Base-by-base conservation (phyloP, 2,329 filamentous ascomycete species). In the Phaeosphaeriaceae sp. region DNA sequence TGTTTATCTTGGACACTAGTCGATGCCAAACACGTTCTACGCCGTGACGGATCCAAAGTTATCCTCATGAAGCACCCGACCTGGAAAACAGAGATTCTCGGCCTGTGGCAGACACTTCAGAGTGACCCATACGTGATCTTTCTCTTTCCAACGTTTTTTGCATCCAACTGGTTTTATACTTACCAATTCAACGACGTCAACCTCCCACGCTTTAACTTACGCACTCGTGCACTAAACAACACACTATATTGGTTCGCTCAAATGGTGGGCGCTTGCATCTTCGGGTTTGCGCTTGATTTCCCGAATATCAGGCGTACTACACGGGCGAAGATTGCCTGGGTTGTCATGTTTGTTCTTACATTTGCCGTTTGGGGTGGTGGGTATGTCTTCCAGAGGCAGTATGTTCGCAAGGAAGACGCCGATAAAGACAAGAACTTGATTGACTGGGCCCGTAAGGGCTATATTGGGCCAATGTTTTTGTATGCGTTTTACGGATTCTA, bases 401-500 rank as follows among this genome's bases (percentile, higher is more conserved):
- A 87, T 68, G 79, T 64, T 11, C 73, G 75, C 20, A 17, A 3
- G 4, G 42, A 20, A 9, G 23, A 64, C 48, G 16, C n/a, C 7
- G 17, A 9, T 7, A 30, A 33, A 9, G 58, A 57, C 23, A 44
- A 58, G 12, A 68, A 69, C 50, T 29, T 35, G 29, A 47, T 26
- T 11, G 89, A 93, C 72, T 93, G 87, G 85, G 81, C 76, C 2
- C 77, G 83, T 42, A 76, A 77, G 18, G 83, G 83, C 43, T 93
- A 88, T 69, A 78, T 87, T 52, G 90, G 87, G 0, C 88, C 88
- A 9, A 89, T 95, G 86, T 89, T 95, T 72, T 74, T 95, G 42
- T 94, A 91, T 76, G 88, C 95, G 54, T 90, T 90, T 72, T 94
- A 92, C 68, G 90, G 90, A 20, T 87, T 93, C 71, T 94, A 86